Conservation (phyloP, 495 filamentous ascomycete genomes). For the Penicillium argentinense region DNA sequence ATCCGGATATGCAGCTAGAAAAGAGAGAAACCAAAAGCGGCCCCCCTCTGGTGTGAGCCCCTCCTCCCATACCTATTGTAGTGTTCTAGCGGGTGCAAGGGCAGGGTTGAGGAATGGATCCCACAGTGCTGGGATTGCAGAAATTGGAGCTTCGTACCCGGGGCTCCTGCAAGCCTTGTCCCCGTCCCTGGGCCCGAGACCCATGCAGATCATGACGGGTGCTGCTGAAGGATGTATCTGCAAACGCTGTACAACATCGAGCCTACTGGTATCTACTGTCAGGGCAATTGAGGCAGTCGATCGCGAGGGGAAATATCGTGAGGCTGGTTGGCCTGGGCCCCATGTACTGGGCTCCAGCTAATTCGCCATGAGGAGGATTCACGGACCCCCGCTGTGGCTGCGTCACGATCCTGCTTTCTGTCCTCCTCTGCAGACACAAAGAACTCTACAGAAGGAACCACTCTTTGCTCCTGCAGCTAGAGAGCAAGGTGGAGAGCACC, state of each 20-base stretch:
- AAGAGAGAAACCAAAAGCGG: background rate
- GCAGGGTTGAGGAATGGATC: background rate
- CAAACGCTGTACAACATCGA: constrained; percentile 3
- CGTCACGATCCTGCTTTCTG: background rate
- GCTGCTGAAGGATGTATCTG: background rate
- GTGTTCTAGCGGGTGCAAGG: no score
- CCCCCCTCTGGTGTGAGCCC: background rate
- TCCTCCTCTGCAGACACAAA: constrained; percentile 1
- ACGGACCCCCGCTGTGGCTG: background rate
- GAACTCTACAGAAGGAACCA: background rate
- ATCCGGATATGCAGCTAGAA: constrained; percentile 1
- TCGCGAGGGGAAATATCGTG: constrained; percentile 1
- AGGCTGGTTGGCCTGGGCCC: constrained; percentile 10
- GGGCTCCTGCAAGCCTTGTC: no score
- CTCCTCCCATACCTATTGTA: background rate
- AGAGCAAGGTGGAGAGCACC: background rate
- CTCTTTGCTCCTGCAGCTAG: background rate
- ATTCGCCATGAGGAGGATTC: background rate
- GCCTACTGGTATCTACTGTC: background rate
- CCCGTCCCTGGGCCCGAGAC: background rate
- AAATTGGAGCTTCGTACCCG: background rate
- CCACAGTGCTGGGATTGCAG: background rate
- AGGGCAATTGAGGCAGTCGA: background rate
- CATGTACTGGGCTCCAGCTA: constrained; percentile 7
- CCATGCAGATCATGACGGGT: background rate